Base-by-base conservation (phyloP, 345 rosid genomes). In the Citrus maxima region DNA sequence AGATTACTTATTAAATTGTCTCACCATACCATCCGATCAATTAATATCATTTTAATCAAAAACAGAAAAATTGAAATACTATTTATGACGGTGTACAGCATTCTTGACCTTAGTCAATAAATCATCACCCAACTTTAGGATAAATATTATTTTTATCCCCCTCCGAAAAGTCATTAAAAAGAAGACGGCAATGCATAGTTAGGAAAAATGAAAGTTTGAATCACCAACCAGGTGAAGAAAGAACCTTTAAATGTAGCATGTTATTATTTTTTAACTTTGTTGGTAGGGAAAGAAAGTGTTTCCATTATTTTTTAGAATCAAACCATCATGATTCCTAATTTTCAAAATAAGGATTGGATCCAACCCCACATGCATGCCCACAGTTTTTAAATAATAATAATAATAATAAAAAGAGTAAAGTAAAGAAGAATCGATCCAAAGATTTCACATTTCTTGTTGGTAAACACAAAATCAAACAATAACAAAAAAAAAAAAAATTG, bases 291-390 rank as follows among this genome's bases (percentile, higher is more conserved):
- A 70, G 24, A 16, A 71, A 70, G 66, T 42, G 67, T 51, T 22
- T 5, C 72, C 68, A 81, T 79, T 77, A 86, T 83, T 81, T 83
- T 24, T 83, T 24, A 56, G 65, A 76, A 78, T 56, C 67, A 76
- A 70, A 71, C 62, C 79, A 82, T 73, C 34, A 79, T 80, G 77
- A 70, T 74, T 66, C 80, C 76, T 72, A 49, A 49, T 62, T 82
- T 82, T 82, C 80, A 63, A 80, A 84, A 58, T 42, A 76, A 81
- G 61, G 68, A 69, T 72, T 55, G 78, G 79, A 84, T 79, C 78
- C 78, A 81, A 64, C 82, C 85, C 78, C 87, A 82, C 83, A 73
- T 77, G 85, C 72, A 73, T 77, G 85, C 70, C 25, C 37, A 40
- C 73, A 22, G 27, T 42, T 54, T 4, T 54, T 3, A 13, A 49